phyloP scores from a whole-genome alignment of 768 basidiomycete genomes.

The Termitomyces sp. region DNA sequence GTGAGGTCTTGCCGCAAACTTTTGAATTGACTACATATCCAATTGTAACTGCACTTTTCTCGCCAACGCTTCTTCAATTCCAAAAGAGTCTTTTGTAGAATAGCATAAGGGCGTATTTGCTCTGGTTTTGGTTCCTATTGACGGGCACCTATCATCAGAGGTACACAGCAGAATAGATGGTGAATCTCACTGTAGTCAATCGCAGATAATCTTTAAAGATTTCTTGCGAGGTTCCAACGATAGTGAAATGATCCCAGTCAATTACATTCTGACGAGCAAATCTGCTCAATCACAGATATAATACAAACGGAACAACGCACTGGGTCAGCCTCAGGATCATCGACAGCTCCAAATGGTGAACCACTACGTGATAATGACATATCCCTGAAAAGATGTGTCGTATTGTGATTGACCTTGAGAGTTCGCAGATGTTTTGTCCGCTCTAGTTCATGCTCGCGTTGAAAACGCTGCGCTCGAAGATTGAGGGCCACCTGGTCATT shows the following conservation, averaged over 20 bases:
- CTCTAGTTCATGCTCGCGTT: slow-evolving; percentile 85
- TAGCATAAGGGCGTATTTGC: slow-evolving; percentile 81
- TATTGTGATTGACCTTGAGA: slow-evolving; percentile 42
- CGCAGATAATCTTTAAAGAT: slow-evolving; percentile 96
- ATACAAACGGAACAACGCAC: slow-evolving; percentile 34
- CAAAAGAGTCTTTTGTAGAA: slow-evolving; percentile 79
- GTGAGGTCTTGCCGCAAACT: slow-evolving; percentile 96
- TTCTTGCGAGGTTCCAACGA: slow-evolving; percentile 85
- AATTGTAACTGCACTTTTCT: slow-evolving; percentile 68
- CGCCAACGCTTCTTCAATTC: slow-evolving; percentile 89
- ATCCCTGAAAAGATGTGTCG: slow-evolving; percentile 47
- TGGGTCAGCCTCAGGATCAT: slow-evolving; percentile 70
- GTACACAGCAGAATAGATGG: not conserved
- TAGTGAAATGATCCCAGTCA: slow-evolving; percentile 94
- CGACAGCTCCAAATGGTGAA: slow-evolving; percentile 43
- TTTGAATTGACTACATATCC: slow-evolving; percentile 98
- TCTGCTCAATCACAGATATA: not conserved
- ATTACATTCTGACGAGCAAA: slow-evolving; percentile 72
- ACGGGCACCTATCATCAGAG: not conserved
- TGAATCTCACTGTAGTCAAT: slow-evolving; percentile 68
- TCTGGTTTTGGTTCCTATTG: slow-evolving; percentile 88
- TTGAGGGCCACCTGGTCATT: slow-evolving; percentile 67
- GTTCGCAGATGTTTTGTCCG: slow-evolving; percentile 48
- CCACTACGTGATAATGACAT: slow-evolving; percentile 41
- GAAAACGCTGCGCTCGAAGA: slow-evolving; percentile 83